Evolutionary conservation across 192 early-diverging fungal genomes (phyloP), one percentile per base, ranked within the genome.

Genomic region (Chytriomyces sp.): DNA sequence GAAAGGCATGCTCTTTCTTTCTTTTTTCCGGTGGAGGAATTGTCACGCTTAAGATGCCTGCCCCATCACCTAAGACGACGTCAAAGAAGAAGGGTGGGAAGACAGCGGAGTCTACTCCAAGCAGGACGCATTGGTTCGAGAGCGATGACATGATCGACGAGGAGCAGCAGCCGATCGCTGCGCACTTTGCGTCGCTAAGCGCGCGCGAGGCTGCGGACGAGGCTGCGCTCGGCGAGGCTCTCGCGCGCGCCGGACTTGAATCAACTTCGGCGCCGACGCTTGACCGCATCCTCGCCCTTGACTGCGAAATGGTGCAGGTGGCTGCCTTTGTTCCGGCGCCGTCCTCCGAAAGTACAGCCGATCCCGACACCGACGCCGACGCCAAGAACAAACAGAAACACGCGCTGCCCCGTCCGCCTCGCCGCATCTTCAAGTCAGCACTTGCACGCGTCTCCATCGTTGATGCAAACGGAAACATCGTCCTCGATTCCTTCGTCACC

Each of bases 401-500:
- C 5, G 37, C 5, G n/a, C 8, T 30, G 34, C 44, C 40, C 12
- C 12, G 52, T n/a, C 28, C 33, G 5, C 53, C 39, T 5, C 85
- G 84, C 40, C 86, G 86, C 36, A 91, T 91, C 3, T 76, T 64
- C n/a, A 76, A 90, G 32, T 92, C 93, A 25, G 89, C 88, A 39
- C 71, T 97, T 44, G 95, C 93, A 2, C 81, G 94, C 33, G 91
- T 96, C 6, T 89, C 86, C 32, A 75, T 97, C 10, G 92, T 95
- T 44, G 96, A 97, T 80, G 94, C 82, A 76, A 81, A 93, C 66
- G 95, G 95, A 2, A 88, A 90, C 14, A 81, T 88, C 0, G 71
- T 97, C 3, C 75, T 94, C 57, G 95, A 97, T 83, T 82, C 82
- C 0, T 96, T 85, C 75, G 94, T 94, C 2, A 70, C 80, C 44